Evolutionary conservation across 1,284 basidiomycete species (phyloP), one percentile per base, ranked within the genome.

Genomic region (Clitocybe nebularis): DNA sequence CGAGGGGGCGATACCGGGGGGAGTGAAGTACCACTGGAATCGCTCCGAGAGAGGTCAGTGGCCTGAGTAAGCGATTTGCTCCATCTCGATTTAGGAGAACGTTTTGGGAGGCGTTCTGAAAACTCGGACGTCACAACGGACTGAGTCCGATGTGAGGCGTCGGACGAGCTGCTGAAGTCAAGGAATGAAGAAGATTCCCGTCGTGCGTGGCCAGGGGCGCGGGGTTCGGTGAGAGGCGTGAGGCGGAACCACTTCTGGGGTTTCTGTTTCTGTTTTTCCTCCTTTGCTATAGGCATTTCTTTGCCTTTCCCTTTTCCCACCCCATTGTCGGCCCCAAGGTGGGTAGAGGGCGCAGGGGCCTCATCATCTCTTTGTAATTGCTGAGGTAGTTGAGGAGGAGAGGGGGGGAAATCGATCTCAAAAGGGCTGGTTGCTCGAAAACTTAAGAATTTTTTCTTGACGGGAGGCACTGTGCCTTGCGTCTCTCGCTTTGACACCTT

Each of bases 141-240:
- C 4, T 65, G 61, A 20, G 59, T 63, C 16, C 59, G 56, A 14
- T 64, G 44, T 16, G 75, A 77, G 8, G 57, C 63, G 26, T 66
- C 67, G 2, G 76, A 74, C 3, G 77, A 76, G 21, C 63, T 56
- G 6, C 61, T 64, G 41, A 83, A 69, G 54, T 83, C 81, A 16
- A 84, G 66, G 62, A 83, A 84, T 0, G 81, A 83, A 34, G 67
- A 62, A 22, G 61, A 64, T 45, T 28, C 52, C 41, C 21, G 49
- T 47, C 34, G 53, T 43, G 16, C 29, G 23, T 43, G 33, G 33
- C 13, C 6, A 49, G 37, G 23, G 14, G 34, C 23, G 28, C 36
- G 24, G 13, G 48, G 43, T 9, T 41, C 28, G 35, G 39, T 44
- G 4, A 43, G 42, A 39, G 57, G 67, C 29, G 50, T 67, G 41